phyloP scores from a whole-genome alignment of 306 rosid genomes.

The Lathyrus tuberosus region DNA sequence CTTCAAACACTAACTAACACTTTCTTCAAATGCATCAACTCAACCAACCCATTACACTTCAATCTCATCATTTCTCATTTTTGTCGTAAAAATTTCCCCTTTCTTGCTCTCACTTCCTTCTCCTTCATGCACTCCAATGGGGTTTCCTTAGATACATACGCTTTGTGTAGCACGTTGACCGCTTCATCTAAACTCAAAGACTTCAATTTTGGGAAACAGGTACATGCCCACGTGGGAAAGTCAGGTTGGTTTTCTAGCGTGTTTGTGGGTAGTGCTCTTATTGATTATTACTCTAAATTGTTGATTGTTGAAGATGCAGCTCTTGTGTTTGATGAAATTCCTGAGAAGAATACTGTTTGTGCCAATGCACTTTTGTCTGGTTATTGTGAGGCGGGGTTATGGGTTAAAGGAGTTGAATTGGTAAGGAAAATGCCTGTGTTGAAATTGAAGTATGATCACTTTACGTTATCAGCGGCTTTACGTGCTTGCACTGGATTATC shows the following conservation, averaged over 20 bases:
- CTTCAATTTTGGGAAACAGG: constrained; percentile 50
- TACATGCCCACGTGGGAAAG: constrained; percentile 58
- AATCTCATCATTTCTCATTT: constrained; percentile 57
- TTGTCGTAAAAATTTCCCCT: constrained; percentile 49
- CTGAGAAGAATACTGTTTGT: constrained; percentile 63
- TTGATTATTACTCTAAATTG: constrained; percentile 58
- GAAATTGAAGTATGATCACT: constrained; percentile 63
- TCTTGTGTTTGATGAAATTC: constrained; percentile 76
- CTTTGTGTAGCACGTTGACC: constrained; percentile 66
- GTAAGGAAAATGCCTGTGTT: constrained; percentile 59
- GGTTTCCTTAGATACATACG: constrained; percentile 63
- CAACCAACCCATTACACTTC: constrained; percentile 52
- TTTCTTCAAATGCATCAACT: constrained; percentile 62
- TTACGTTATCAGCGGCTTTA: constrained; percentile 67
- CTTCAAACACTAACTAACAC: constrained; percentile 31
- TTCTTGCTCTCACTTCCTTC: constrained; percentile 51
- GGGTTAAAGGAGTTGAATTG: constrained; percentile 60
- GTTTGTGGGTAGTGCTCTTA: constrained; percentile 76
- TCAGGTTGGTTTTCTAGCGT: constrained; percentile 74
- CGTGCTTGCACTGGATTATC: constrained; percentile 70
- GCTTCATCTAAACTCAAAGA: constrained; percentile 55
- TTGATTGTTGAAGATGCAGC: constrained; percentile 52
- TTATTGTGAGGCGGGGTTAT: constrained; percentile 62
- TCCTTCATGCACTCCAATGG: constrained; percentile 68
- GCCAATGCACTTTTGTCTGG: constrained; percentile 73